phyloP scores from a whole-genome alignment of 495 filamentous ascomycete species.

The Bryoglossum gracile region DNA sequence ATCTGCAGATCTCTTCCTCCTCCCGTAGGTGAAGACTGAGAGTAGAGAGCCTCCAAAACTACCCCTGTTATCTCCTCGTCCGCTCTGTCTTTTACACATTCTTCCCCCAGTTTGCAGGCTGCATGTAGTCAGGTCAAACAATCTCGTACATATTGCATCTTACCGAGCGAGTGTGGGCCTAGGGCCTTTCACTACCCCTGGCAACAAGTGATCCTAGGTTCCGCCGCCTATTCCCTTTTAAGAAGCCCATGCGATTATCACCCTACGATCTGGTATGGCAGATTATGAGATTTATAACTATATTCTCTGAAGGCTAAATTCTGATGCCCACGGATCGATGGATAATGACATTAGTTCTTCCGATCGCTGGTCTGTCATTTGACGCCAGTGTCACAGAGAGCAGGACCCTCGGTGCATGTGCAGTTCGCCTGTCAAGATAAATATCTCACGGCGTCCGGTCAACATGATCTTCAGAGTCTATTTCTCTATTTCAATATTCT shows the following conservation, averaged over 20 bases:
- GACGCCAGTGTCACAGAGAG: neutral
- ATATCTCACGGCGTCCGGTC: slow-evolving; percentile 1
- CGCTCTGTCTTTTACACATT: no score
- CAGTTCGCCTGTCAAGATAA: neutral
- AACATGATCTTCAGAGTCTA: neutral
- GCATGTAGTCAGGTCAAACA: no score
- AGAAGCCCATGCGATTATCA: slow-evolving; percentile 8
- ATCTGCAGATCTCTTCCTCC: neutral
- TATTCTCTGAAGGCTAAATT: neutral
- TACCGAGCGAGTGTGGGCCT: no score
- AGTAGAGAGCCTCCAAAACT: no score
- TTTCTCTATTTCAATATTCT: neutral
- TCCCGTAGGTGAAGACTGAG: neutral
- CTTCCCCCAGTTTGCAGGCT: no score
- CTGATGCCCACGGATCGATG: neutral
- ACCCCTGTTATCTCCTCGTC: no score
- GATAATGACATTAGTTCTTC: neutral
- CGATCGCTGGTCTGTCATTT: neutral
- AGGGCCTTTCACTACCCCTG: no score
- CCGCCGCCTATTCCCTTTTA: neutral
- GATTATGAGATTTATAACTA: neutral
- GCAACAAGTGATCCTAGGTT: slow-evolving; percentile 1
- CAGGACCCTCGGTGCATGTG: neutral
- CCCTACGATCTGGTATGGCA: neutral
- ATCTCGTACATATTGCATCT: no score